These are phyloP conservation scores for Epichloe coenophiala DNA, from an alignment of 2,329 filamentous ascomycete species.

Conservation along the genomic window DNA sequence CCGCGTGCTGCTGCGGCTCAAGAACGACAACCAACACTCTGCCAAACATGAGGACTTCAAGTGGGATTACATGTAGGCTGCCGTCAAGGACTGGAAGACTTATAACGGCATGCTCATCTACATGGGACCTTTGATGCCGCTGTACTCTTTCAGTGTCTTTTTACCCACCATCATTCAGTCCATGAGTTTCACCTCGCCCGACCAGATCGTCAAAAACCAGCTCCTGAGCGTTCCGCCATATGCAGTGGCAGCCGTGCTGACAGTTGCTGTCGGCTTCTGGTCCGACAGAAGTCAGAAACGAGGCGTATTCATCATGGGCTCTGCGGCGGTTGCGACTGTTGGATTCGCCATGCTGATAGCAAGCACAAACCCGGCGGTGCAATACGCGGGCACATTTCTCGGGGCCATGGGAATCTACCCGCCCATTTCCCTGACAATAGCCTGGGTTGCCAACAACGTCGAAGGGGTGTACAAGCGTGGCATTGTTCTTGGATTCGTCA, in stretches of 20 bases:
- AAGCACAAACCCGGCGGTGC: conserved; percentile 47
- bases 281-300: conserved; percentile 63
- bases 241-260: conserved; percentile 22
- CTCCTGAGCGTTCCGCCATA: conserved; percentile 35
- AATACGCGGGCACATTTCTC: conserved; percentile 75
- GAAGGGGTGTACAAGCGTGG: conserved; percentile 89
- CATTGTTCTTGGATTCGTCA: conserved; percentile 75
- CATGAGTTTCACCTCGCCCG: conserved; percentile 26
- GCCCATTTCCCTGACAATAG: conserved; percentile 73
- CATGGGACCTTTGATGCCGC: conserved; percentile 58
- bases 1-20: conserved; percentile 58
- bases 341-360: conserved; percentile 74
- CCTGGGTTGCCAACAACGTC: conserved; percentile 77
- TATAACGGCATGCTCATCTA: conserved; percentile 63
- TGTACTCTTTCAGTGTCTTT: conserved; percentile 69
- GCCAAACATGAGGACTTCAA: conserved; percentile 65
- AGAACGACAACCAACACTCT: conserved; percentile 58
- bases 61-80: conserved; percentile 56
- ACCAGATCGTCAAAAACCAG: conserved; percentile 23
- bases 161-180: conserved; percentile 62
- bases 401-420: conserved; percentile 84
- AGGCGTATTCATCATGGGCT: conserved; percentile 66
- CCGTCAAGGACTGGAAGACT: conserved; percentile 74
- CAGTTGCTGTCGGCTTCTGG: conserved; percentile 40
- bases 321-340: conserved; percentile 55